These are phyloP conservation scores for Cokeromyces recurvatus DNA, from an alignment of 371 early-diverging fungal species.

Conservation along the genomic window DNA sequence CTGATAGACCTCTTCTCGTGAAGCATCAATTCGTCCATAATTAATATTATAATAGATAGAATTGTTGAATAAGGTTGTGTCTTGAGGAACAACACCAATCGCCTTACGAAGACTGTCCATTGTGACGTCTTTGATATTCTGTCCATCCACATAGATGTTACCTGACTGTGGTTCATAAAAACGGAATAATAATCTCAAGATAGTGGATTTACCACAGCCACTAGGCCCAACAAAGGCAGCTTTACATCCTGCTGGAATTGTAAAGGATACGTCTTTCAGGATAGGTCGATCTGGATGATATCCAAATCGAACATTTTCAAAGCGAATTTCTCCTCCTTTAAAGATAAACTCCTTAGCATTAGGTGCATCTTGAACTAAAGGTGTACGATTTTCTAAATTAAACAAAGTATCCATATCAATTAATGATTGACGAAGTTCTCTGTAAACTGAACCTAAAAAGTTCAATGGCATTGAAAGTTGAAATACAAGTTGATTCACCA, in stretches of 20 bases:
- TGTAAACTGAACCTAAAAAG: slow-evolving; percentile 96
- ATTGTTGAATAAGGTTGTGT: slow-evolving; percentile 80
- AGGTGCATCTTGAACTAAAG: slow-evolving; percentile 49
- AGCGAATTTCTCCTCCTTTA: slow-evolving; percentile 68
- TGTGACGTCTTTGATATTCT: slow-evolving; percentile 64
- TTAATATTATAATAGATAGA: slow-evolving; percentile 81
- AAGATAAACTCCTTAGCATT: slow-evolving; percentile 49
- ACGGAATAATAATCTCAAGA: slow-evolving; percentile 76
- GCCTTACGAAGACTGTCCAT: slow-evolving; percentile 67
- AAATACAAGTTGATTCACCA: slow-evolving; percentile 95
- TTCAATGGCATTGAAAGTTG: slow-evolving; percentile 92
- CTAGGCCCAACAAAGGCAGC: slow-evolving; percentile 95
- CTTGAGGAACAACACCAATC: slow-evolving; percentile 90
- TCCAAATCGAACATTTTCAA: slow-evolving; percentile 86
- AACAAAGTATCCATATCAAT: slow-evolving; percentile 97
- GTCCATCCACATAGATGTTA: slow-evolving; percentile 73
- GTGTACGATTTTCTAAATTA: slow-evolving; percentile 64
- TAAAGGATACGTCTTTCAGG: slow-evolving; percentile 72
- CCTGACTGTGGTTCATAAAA: slow-evolving; percentile 83
- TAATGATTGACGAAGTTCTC: slow-evolving; percentile 89
- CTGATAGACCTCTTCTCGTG: slow-evolving; percentile 62
- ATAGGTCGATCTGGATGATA: slow-evolving; percentile 77
- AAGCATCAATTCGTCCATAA: slow-evolving; percentile 61
- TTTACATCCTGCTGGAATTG: slow-evolving; percentile 81
- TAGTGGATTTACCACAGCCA: slow-evolving; percentile 91